Evolutionary conservation across 306 rosid genomes (phyloP), one percentile per base, ranked within the genome.

Genomic region (Crotalaria pallida): DNA sequence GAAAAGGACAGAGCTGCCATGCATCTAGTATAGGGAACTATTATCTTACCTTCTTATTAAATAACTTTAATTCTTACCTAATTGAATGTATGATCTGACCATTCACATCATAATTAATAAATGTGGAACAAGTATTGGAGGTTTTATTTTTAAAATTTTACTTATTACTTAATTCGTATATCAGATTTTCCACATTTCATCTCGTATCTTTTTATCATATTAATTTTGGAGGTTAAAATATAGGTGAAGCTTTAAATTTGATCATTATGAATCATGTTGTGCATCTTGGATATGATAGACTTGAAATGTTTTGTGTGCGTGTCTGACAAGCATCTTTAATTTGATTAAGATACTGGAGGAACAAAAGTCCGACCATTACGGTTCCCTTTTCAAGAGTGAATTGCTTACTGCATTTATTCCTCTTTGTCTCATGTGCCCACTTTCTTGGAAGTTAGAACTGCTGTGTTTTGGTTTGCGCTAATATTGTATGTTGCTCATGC

Each of bases 1-100:
- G 18, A 31, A 70, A 77, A 77, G 34, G 43, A 51, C 15, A 41
- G 65, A 51, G 22, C 24, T 69, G 49, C n/a, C 33, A 40, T 59
- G 9, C 27, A 19, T 69, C 38, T 27, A 61, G 56, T 7, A 27
- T 31, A 36, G 36, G 50, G 69, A 59, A 34, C 16, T 50, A 36
- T 27, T 34, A n/a, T 15, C 41, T 31, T n/a, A 13, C 40, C 5
- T 64, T 26, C 69, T 43, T 22, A 21, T 5, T 49, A 17, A 22
- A 10, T 10, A 41, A 50, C 55, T 36, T 33, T 33, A 3, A 34
- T n/a, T 22, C 34, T 33, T 11, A 58, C 23, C 26, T 16, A 17
- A 7, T 60, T 3, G 5, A 17, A 13, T 10, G 43, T 29, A 29
- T 57, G 31, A 29, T 57, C 43, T 57, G 62, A n/a, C 41, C 19